Percentiles rank a stretch among this genome's conserved stretches.
These are phyloP conservation scores for Fusarium guadeloupense DNA, from an alignment of 2,329 filamentous ascomycete genomes.

Conservation along the genomic window DNA sequence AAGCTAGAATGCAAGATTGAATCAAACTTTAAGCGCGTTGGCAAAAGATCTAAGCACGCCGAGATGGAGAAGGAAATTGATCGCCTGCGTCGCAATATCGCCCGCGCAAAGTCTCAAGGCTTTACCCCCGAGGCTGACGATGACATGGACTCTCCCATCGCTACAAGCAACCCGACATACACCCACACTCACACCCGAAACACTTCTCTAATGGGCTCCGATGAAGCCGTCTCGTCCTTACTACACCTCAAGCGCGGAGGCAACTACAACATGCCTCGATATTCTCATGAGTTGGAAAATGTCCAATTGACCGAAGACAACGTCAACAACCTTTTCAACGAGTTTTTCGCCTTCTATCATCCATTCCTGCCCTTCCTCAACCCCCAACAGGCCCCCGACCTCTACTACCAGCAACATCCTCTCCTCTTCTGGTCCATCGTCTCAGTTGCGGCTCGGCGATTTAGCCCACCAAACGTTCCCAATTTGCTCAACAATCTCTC, in stretches of 20 bases:
- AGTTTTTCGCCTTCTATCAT: slow-evolving; percentile 81
- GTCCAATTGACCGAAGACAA: slow-evolving; percentile 71
- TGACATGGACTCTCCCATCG: slow-evolving; percentile 67
- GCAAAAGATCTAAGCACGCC: slow-evolving; percentile 83
- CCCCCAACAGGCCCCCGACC: slow-evolving; percentile 71
- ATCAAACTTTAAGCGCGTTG: slow-evolving; percentile 85
- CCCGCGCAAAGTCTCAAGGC: slow-evolving; percentile 68
- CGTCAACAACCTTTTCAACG: slow-evolving; percentile 72
- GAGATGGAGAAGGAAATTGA: slow-evolving; percentile 89
- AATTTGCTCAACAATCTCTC: slow-evolving; percentile 74
- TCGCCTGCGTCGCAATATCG: slow-evolving; percentile 68
- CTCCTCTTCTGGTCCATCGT: slow-evolving; percentile 89
- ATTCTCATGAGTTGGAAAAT: slow-evolving; percentile 69
- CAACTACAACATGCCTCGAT: slow-evolving; percentile 67
- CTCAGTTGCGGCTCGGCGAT: slow-evolving; percentile 77
- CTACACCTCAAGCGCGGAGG: slow-evolving; percentile 73
- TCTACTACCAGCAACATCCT: slow-evolving; percentile 79
- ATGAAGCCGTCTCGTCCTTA: slow-evolving; percentile 73
- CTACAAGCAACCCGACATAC: slow-evolving; percentile 61
- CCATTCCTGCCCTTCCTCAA: slow-evolving; percentile 81
- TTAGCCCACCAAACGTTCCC: slow-evolving; percentile 63
- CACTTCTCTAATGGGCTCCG: slow-evolving; percentile 71
- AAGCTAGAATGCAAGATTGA: slow-evolving; percentile 87
- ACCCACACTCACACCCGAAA: slow-evolving; percentile 70
- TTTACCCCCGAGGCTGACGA: slow-evolving; percentile 65